Percentiles rank a stretch among this genome's conserved stretches.
Conservation (phyloP, 2,329 filamentous ascomycete species). For the Mycosphaerella sp. region DNA sequence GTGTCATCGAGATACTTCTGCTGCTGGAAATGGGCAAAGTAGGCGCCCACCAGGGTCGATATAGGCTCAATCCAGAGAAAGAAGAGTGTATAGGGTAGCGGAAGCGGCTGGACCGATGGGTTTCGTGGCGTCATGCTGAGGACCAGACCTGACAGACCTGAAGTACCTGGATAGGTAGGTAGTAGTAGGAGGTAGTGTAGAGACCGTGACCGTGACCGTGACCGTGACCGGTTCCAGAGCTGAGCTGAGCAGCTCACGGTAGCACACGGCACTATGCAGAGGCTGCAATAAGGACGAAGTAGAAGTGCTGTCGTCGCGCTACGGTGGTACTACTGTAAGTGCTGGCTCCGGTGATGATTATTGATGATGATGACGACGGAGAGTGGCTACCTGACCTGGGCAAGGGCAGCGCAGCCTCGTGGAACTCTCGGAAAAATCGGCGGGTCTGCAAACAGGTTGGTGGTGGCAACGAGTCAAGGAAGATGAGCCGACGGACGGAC, state of each 20-base stretch:
- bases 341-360: not conserved
- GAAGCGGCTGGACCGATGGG: slow-evolving; percentile 38
- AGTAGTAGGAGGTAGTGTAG: too few species aligned
- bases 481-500: not conserved
- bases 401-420: not conserved
- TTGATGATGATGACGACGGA: not conserved
- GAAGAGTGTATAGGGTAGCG: slow-evolving; percentile 60
- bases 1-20: slow-evolving; percentile 49
- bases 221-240: not conserved
- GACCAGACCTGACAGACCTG: not conserved
- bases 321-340: not conserved
- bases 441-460: not conserved
- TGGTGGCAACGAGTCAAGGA: not conserved
- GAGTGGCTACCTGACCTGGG: not conserved
- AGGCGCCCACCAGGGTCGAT: slow-evolving; percentile 48
- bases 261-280: slow-evolving; percentile 1
- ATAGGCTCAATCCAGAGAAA: slow-evolving; percentile 67
- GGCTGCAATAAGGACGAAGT: not conserved
- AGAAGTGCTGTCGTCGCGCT: not conserved
- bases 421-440: not conserved
- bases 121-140: slow-evolving; percentile 1
- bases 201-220: too few species aligned
- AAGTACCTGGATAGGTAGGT: too few species aligned
- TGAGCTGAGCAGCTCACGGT: slow-evolving; percentile 2
- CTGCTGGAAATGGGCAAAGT: slow-evolving; percentile 48